Evolutionary conservation across 306 rosid genomes (phyloP).

Genomic region (Glycine soja): DNA sequence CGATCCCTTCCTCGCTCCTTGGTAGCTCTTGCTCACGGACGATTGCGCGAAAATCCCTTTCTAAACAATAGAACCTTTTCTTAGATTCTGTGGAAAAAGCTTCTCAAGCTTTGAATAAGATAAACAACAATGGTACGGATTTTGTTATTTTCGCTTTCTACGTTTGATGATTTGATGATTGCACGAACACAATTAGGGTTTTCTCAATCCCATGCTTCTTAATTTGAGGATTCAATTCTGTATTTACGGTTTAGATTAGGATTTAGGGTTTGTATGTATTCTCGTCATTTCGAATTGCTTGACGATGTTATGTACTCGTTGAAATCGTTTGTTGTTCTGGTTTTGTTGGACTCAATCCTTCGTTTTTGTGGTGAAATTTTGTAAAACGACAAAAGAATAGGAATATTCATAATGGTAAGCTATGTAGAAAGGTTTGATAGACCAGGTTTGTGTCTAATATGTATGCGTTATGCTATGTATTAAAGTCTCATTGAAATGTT

Average conservation of each 20-base stretch:
- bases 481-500: neutral
- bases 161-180: neutral
- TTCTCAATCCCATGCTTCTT: conserved; percentile 5
- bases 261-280: neutral
- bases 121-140: conserved; percentile 26
- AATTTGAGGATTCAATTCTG: neutral
- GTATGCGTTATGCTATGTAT: neutral
- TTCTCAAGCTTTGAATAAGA: neutral
- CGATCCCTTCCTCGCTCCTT: no score
- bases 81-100: neutral
- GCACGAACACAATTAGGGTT: conserved; percentile 1
- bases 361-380: neutral
- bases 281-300: neutral
- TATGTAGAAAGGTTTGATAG: conserved; percentile 1
- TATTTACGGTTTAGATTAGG: neutral
- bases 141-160: neutral
- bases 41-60: neutral
- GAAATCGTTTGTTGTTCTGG: no score
- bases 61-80: neutral
- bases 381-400: neutral
- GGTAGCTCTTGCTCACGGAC: no score
- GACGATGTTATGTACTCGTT: neutral
- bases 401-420: conserved; percentile 2
- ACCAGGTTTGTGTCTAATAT: neutral
- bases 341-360: neutral